A percentile compares a stretch with the other conserved stretches of the same genome.
These are phyloP conservation scores for Talaromyces funiculosus DNA, from an alignment of 2,329 filamentous ascomycete species.

Conservation along the genomic window DNA sequence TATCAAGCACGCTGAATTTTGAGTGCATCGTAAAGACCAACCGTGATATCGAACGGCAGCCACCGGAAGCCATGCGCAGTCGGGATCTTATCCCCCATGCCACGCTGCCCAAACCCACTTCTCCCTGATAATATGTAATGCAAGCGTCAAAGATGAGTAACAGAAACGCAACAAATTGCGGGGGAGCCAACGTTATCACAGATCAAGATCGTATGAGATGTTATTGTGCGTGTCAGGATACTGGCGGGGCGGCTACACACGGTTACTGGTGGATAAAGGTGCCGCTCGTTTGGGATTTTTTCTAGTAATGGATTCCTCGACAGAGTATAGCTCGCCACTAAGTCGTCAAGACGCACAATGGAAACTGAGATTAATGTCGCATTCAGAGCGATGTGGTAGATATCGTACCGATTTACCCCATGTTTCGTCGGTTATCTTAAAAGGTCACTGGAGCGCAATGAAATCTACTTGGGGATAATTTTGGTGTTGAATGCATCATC, in stretches of 20 bases:
- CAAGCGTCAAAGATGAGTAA: neutral
- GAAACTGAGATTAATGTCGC: neutral
- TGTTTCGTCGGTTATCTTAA: neutral
- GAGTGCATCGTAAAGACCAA: neutral
- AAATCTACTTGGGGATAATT: neutral
- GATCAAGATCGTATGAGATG: neutral
- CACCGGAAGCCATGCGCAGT: neutral
- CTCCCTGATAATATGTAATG: neutral
- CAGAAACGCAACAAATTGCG: neutral
- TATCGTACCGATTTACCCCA: neutral
- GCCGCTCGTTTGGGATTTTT: neutral
- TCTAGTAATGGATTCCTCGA: neutral
- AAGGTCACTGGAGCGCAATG: neutral
- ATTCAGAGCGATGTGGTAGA: neutral
- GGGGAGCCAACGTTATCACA: neutral
- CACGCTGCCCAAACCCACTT: neutral
- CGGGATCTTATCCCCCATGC: neutral
- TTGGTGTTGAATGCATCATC: neutral
- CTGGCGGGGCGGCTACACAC: neutral
- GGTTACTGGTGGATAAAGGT: neutral
- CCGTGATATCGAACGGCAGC: neutral
- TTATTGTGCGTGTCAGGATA: too few species aligned
- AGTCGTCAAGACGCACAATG: neutral
- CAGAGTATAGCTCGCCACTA: neutral
- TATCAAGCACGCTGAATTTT: neutral